Evolutionary conservation across 2,329 filamentous ascomycete species (phyloP).

Genomic region (Fonsecaea multimorphosa): DNA sequence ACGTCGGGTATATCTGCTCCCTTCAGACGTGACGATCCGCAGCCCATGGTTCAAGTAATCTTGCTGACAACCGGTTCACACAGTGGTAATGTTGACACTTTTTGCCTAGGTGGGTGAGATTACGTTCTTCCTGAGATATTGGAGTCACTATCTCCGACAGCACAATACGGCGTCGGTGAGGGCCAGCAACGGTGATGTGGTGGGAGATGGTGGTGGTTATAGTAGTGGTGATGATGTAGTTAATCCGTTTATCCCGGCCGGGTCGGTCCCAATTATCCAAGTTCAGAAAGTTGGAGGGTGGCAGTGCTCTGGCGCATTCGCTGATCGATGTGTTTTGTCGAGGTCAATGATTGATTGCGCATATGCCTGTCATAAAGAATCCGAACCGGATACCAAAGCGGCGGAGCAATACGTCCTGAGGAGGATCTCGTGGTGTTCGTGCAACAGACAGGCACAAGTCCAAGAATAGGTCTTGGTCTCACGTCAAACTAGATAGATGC

Average conservation of each 20-base stretch:
- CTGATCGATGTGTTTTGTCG: background rate
- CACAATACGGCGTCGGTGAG: background rate
- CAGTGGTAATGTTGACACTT: background rate
- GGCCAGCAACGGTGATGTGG: background rate
- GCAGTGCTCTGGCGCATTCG: background rate
- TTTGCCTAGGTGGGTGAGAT: background rate
- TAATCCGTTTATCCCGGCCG: background rate
- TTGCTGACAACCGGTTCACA: conserved; percentile 19
- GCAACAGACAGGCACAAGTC: background rate
- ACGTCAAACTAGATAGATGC: conserved; percentile 9
- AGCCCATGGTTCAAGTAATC: conserved; percentile 33
- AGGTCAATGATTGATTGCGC: background rate
- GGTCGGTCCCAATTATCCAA: background rate
- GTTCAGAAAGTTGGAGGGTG: background rate
- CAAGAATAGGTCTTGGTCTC: conserved; percentile 21
- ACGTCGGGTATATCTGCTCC: conserved; percentile 32
- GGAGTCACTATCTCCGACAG: background rate
- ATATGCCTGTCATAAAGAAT: background rate
- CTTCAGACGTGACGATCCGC: conserved; percentile 37
- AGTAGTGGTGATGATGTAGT: background rate
- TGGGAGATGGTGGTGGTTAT: background rate
- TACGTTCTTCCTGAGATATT: background rate
- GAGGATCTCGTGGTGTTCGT: background rate
- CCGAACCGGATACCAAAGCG: background rate
- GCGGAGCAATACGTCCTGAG: background rate